Conservation (phyloP, 2,329 filamentous ascomycete species). For the Trichoderma sp. region DNA sequence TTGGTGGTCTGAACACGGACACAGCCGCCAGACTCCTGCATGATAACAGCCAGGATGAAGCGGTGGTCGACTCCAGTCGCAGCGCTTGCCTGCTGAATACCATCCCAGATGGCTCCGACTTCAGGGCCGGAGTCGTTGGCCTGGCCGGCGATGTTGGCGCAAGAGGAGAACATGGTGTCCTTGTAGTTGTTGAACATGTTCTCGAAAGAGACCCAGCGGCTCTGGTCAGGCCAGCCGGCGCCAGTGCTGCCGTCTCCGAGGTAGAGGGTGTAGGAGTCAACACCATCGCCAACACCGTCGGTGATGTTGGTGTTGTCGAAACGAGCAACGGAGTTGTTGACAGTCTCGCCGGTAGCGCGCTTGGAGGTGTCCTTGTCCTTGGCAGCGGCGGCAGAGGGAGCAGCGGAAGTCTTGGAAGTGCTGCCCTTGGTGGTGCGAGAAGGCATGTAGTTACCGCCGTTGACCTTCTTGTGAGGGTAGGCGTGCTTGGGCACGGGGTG, state of each 20-base stretch:
- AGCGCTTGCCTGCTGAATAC: slow-evolving; percentile 35
- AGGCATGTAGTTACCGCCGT: slow-evolving; percentile 11
- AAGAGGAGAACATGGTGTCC: slow-evolving; percentile 24
- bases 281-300: slow-evolving; percentile 26
- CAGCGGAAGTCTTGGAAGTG: background rate
- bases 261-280: slow-evolving; percentile 33
- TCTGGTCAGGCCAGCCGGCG: slow-evolving; percentile 20
- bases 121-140: slow-evolving; percentile 20
- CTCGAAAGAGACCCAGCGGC: slow-evolving; percentile 19
- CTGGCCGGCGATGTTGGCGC: slow-evolving; percentile 15
- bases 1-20: slow-evolving; percentile 44
- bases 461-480: slow-evolving; percentile 6
- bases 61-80: slow-evolving; percentile 40
- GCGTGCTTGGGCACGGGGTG: background rate
- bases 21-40: slow-evolving; percentile 49
- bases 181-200: slow-evolving; percentile 30
- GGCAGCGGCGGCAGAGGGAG: background rate
- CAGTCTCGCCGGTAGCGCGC: slow-evolving; percentile 10
- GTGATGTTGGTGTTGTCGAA: slow-evolving; percentile 20
- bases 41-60: slow-evolving; percentile 46
- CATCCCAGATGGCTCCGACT: slow-evolving; percentile 23
- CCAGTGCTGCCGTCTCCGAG: slow-evolving; percentile 14
- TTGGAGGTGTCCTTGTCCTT: background rate
- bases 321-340: background rate
- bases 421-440: background rate